Evolutionary conservation across 2,329 filamentous ascomycete species (phyloP), one percentile per base, ranked within the genome.

Genomic region (Daldinia sp.): DNA sequence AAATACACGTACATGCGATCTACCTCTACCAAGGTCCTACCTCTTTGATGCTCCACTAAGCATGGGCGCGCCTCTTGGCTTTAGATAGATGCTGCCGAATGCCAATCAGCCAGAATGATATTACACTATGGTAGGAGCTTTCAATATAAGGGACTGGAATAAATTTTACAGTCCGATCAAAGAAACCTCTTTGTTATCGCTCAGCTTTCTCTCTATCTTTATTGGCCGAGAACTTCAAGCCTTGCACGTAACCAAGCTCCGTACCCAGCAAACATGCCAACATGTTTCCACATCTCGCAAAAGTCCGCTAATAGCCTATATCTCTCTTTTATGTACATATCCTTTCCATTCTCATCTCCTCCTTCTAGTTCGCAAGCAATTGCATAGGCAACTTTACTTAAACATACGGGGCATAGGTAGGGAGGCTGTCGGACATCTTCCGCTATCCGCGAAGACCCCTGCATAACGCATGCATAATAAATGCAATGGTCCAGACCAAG

Each of bases 401-500:
- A 74, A 70, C 89, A 89, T 0, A 91, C 81, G 0, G 86, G 87
- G 70, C 89, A 91, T 3, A 90, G 72, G 71, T 89, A 91, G 0
- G 88, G 88, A 26, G 89, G 88, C 73, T 91, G 88, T 46, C 88
- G 79, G 2, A 83, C 80, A 73, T 91, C 89, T 75, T 91, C 89
- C 0, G 78, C 80, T 42, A 90, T 80, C 0, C 83, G 81, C 0
- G 85, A 84, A 0, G 87, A 88, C 4, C 86, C 83, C 74, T 91
- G 89, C 88, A 91, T 90, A 2, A 84, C 81, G 71, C 89, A 92
- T 0, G 89, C 87, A 71, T 88, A 90, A 72, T 88, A 91, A 0
- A 86, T 79, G 74, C 90, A 93, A 74, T 93, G 90, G 6, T 78
- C 89, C 13, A 93, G 82, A 0, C 87, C 88, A 41, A 93, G 84